Conservation (phyloP, 2,329 filamentous ascomycete species). For the Fusarium equiseti region DNA sequence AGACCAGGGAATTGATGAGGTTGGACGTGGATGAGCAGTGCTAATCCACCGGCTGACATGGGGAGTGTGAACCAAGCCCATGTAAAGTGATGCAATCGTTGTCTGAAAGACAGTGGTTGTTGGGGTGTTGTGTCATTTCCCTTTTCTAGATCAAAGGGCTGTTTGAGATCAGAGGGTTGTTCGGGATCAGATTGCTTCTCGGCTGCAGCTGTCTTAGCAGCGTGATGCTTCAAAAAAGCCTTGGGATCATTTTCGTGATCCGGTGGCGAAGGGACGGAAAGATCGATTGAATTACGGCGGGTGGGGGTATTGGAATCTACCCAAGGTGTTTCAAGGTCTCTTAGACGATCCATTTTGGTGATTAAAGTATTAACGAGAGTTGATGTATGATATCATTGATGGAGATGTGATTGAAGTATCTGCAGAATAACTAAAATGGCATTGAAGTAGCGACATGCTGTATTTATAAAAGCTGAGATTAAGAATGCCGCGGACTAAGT, state of each 20-base stretch:
- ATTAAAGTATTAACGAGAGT: constrained; percentile 9
- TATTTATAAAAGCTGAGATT: constrained; percentile 28
- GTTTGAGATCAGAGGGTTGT: not conserved
- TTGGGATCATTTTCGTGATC: constrained; percentile 27
- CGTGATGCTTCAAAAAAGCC: constrained; percentile 21
- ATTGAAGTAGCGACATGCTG: not conserved
- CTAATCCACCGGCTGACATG: constrained; percentile 80
- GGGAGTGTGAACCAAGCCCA: constrained; percentile 81
- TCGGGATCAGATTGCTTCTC: constrained; percentile 25
- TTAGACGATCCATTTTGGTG: constrained; percentile 36
- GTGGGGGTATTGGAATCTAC: constrained; percentile 45
- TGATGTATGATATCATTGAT: constrained; percentile 14
- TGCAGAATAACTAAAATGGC: not conserved
- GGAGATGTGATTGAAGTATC: not conserved
- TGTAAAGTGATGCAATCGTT: constrained; percentile 69
- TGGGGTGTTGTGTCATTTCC: not conserved
- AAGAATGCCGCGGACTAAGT: not conserved
- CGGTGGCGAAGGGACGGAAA: constrained; percentile 14
- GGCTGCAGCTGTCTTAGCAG: not conserved
- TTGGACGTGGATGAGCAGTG: constrained; percentile 71
- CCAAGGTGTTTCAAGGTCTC: constrained; percentile 42
- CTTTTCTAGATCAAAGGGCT: not conserved
- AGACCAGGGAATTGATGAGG: constrained; percentile 75
- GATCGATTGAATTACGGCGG: constrained; percentile 42
- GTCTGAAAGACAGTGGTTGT: constrained; percentile 54